These are phyloP conservation scores for Wickerhamomyces tratensis DNA, from an alignment of 805 yeast genomes.

Conservation along the genomic window DNA sequence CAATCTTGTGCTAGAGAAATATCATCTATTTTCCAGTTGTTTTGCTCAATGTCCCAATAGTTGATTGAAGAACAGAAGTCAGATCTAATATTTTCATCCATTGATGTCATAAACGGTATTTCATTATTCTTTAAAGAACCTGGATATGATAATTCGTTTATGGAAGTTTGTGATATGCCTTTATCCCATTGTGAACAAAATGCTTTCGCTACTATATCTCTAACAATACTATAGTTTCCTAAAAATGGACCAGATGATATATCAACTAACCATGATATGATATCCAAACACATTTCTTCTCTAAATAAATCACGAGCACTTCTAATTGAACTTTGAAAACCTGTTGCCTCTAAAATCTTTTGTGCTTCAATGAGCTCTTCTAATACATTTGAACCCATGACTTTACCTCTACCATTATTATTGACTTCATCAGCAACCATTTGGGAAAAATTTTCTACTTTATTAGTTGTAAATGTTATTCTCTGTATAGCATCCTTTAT, in stretches of 20 bases:
- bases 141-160: neutral
- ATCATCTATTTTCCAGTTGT: slow-evolving; percentile 36
- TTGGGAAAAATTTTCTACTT: slow-evolving; percentile 52
- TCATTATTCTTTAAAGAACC: slow-evolving; percentile 7
- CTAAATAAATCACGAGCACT: slow-evolving; percentile 62
- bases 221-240: slow-evolving; percentile 34
- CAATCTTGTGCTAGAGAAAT: slow-evolving; percentile 33
- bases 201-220: slow-evolving; percentile 45
- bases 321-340: slow-evolving; percentile 56
- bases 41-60: slow-evolving; percentile 31
- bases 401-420: slow-evolving; percentile 57
- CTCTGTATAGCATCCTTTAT: slow-evolving; percentile 63
- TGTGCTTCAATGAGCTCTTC: slow-evolving; percentile 43
- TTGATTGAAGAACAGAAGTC: slow-evolving; percentile 1
- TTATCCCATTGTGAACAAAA: slow-evolving; percentile 53
- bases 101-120: slow-evolving; percentile 6
- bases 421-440: slow-evolving; percentile 66
- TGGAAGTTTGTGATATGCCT: slow-evolving; percentile 29
- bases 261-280: slow-evolving; percentile 55
- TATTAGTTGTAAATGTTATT: slow-evolving; percentile 53
- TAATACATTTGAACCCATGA: slow-evolving; percentile 46
- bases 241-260: slow-evolving; percentile 44
- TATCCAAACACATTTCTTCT: slow-evolving; percentile 73
- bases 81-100: neutral
- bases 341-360: slow-evolving; percentile 47